Evolutionary conservation across 2,329 filamentous ascomycete species (phyloP), one percentile per base, ranked within the genome.

Genomic region (Fusarium austroafricanum): DNA sequence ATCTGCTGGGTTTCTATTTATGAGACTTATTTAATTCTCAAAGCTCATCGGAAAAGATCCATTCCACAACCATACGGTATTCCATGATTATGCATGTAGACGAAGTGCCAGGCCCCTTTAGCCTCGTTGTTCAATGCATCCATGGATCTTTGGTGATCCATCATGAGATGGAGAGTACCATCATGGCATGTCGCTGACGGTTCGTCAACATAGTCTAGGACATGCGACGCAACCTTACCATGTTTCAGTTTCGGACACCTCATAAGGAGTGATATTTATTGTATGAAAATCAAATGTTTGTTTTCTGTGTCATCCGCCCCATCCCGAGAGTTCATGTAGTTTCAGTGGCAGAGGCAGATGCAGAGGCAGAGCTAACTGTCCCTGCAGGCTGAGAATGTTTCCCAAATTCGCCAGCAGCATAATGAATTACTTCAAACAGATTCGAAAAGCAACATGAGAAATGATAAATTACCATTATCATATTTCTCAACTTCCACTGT

Each of bases 231-330:
- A 17, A 9, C 12, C 10, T 38, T 18, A 23, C 20, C 23, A 17
- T 12, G 15, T 51, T 26, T 21, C 10, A 2, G 31, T n/a, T 15
- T 15, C 14, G 7, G 14, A 20, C 29, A 8, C 20, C 29, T 33
- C 28, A 10, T 33, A 21, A 9, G 21, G 52, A 23, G 43, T 18
- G 29, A 38, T 37, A 47, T n/a, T 31, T 51, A 43, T 31, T 26
- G 38, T 28, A 39, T 15, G 40, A 68, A 68, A 68, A 68, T 68
- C 66, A 68, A 68, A 68, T 42, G 33, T 65, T 23, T 26, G 29
- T 37, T 49, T 40, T 46, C 33, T 37, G 31, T 61, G 20, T n/a
- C 28, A 18, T 55, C 26, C 28, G 11, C 42, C 44, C 17, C 35
- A 29, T 49, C 38, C 46, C 8, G 23, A 21, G n/a, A 40, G 38